phyloP scores from a whole-genome alignment of 2,329 filamentous ascomycete species.

The Exophiala mesophila region DNA sequence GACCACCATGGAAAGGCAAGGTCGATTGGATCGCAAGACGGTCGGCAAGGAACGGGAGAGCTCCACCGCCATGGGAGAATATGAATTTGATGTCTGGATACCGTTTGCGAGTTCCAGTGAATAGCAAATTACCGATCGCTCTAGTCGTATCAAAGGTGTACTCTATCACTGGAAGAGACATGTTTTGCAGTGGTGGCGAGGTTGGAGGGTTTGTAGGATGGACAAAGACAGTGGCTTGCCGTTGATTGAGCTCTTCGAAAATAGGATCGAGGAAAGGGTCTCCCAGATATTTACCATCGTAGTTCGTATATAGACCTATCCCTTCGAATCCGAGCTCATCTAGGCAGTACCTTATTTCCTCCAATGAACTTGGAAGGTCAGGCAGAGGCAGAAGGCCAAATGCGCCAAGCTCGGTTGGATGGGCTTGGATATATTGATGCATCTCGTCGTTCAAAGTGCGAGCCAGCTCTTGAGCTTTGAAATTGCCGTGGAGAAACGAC shows the following conservation, averaged over 20 bases:
- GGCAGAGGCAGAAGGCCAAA: conserved; percentile 4
- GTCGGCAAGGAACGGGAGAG: conserved; percentile 25
- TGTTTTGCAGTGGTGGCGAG: not conserved
- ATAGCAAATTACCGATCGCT: conserved; percentile 26
- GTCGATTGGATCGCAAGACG: conserved; percentile 25
- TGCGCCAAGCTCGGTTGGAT: conserved; percentile 3
- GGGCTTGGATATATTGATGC: not conserved
- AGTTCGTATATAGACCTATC: conserved; percentile 10
- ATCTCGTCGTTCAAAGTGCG: not conserved
- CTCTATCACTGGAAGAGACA: conserved; percentile 24
- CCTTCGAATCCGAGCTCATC: conserved; percentile 9
- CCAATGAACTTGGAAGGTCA: conserved; percentile 4
- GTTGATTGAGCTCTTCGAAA: conserved; percentile 5
- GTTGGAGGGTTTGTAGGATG: conserved; percentile 3
- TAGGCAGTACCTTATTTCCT: conserved; percentile 7
- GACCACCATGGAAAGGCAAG: conserved; percentile 20
- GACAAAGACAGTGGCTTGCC: conserved; percentile 6
- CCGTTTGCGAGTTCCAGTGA: conserved; percentile 19
- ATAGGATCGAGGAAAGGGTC: conserved; percentile 7
- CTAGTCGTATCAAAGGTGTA: conserved; percentile 29
- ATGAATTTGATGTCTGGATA: conserved; percentile 27
- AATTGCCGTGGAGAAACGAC: conserved; percentile 4
- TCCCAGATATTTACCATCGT: conserved; percentile 8
- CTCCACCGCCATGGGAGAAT: conserved; percentile 27
- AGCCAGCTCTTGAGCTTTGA: not conserved